Conservation (phyloP, 1,284 basidiomycete genomes). For the Cryptococcus sp. region DNA sequence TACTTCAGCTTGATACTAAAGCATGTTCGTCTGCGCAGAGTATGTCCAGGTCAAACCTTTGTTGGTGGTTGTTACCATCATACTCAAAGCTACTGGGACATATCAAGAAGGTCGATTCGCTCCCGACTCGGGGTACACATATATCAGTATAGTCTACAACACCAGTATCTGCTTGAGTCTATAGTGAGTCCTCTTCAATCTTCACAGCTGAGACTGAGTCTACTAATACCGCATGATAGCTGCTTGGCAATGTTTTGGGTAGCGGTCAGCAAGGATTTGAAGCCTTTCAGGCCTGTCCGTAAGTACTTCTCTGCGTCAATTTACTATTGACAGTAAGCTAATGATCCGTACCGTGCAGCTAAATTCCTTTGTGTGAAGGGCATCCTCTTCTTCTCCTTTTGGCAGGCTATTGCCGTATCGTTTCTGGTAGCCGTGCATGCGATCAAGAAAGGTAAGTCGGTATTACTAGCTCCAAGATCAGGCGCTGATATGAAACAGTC, state of each 20-base stretch:
- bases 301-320: slow-evolving; percentile 19
- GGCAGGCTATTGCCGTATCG: slow-evolving; percentile 87
- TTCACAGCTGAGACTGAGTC: slow-evolving; percentile 27
- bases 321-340: not conserved
- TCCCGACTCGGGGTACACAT: slow-evolving; percentile 84
- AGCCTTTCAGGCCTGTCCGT: slow-evolving; percentile 72
- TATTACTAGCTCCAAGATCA: not conserved
- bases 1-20: not conserved
- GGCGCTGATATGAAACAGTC: slow-evolving; percentile 49
- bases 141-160: slow-evolving; percentile 77
- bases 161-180: slow-evolving; percentile 56
- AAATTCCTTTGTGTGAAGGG: slow-evolving; percentile 98
- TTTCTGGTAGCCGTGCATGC: slow-evolving; percentile 79
- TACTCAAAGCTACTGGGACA: slow-evolving; percentile 81
- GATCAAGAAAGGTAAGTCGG: slow-evolving; percentile 62
- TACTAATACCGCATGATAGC: slow-evolving; percentile 55
- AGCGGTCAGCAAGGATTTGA: slow-evolving; percentile 78
- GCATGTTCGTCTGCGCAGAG: slow-evolving; percentile 59
- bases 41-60: slow-evolving; percentile 97
- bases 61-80: slow-evolving; percentile 77
- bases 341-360: slow-evolving; percentile 64
- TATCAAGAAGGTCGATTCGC: slow-evolving; percentile 89
- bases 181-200: slow-evolving; percentile 40
- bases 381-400: slow-evolving; percentile 97
- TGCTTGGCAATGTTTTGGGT: slow-evolving; percentile 95